phyloP scores from a whole-genome alignment of 2,329 filamentous ascomycete genomes.

The Aspergillus sp. region DNA sequence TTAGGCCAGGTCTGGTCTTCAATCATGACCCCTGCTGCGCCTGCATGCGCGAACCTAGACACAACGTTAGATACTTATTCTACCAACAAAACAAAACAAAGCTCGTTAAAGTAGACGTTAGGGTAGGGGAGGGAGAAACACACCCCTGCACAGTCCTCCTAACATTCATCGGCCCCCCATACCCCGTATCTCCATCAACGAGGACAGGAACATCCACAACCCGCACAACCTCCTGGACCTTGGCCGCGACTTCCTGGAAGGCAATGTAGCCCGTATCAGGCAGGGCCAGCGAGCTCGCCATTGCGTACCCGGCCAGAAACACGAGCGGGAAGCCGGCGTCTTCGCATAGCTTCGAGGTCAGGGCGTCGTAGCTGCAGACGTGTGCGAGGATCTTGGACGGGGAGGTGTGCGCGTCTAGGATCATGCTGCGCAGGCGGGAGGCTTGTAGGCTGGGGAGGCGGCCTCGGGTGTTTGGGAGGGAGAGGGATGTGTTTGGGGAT shows the following conservation, averaged over 20 bases:
- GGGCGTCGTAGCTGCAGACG: conserved; percentile 45
- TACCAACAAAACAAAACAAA: no score
- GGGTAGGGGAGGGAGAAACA: no score
- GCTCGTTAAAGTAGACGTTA: no score
- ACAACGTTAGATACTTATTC: no score
- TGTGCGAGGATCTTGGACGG: conserved; percentile 47
- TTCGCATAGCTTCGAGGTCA: conserved; percentile 46
- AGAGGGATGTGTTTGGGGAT: no score
- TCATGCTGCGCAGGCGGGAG: conserved; percentile 28
- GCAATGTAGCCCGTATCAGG: conserved; percentile 53
- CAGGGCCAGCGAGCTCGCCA: conserved; percentile 42
- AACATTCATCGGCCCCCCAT: conserved; percentile 51
- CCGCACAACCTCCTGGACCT: conserved; percentile 45
- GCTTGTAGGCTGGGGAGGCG: conserved; percentile 40
- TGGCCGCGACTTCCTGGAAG: conserved; percentile 47
- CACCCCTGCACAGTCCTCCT: conserved; percentile 44
- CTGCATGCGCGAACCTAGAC: conserved; percentile 39
- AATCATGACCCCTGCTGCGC: conserved; percentile 42
- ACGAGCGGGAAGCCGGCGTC: conserved; percentile 49
- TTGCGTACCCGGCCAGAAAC: conserved; percentile 46
- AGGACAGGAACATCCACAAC: conserved; percentile 44
- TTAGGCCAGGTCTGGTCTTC: conserved; percentile 54
- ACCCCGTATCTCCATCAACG: conserved; percentile 51
- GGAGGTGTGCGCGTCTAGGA: conserved; percentile 40
- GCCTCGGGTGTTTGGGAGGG: conserved; percentile 26